These are phyloP conservation scores for Pelargonium myrrhifolium DNA, from an alignment of 441 rosid species.

Conservation along the genomic window DNA sequence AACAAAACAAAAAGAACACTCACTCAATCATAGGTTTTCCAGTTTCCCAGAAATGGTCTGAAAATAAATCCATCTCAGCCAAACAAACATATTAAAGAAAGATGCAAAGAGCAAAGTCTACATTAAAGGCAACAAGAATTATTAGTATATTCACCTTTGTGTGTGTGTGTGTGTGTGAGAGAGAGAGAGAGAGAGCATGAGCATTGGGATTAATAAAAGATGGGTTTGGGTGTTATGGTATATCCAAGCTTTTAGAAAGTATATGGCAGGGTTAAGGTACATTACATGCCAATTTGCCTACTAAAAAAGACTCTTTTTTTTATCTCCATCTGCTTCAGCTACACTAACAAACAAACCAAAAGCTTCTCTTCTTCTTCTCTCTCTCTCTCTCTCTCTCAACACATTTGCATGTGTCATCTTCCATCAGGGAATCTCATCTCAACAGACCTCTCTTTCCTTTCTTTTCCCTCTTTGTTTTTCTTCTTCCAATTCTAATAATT, in stretches of 20 bases:
- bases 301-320: slow-evolving; percentile 36
- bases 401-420: slow-evolving; percentile 40
- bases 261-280: slow-evolving; percentile 41
- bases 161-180: slow-evolving; percentile 2
- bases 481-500: neutral
- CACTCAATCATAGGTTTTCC: neutral
- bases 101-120: neutral
- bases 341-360: slow-evolving; percentile 35
- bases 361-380: too few relatives aligned
- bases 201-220: slow-evolving; percentile 46
- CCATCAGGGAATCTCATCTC: slow-evolving; percentile 45
- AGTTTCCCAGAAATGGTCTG: neutral
- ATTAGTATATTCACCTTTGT: neutral
- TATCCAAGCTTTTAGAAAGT: slow-evolving; percentile 68
- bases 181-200: slow-evolving; percentile 12
- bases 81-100: neutral
- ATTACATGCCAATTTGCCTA: slow-evolving; percentile 44
- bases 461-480: slow-evolving; percentile 9
- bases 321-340: slow-evolving; percentile 25
- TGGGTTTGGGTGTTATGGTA: slow-evolving; percentile 23
- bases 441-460: slow-evolving; percentile 1
- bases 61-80: neutral
- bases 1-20: neutral
- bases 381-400: slow-evolving; percentile 19
- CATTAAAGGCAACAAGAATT: neutral